Evolutionary conservation across 345 rosid genomes (phyloP), one percentile per base, ranked within the genome.

Genomic region (Trapa bicornis): DNA sequence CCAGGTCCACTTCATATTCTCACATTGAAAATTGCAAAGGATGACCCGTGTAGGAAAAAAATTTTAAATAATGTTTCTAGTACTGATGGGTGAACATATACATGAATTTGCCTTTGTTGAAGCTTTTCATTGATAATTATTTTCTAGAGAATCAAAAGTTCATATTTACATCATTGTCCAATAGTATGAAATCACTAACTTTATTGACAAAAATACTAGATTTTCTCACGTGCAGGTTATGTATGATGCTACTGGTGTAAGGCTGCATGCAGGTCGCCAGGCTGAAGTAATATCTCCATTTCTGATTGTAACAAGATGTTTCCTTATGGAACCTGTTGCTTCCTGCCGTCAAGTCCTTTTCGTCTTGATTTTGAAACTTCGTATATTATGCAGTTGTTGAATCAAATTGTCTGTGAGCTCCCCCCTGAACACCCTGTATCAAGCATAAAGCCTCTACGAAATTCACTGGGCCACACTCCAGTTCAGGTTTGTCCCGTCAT

Each of bases 241-340:
- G 87, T 86, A 83, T 74, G 91, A 86, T 80, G 91, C 91, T 68
- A 69, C 83, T 67, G 87, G 87, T 68, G 87, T 83, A 61, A 76
- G 86, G 68, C 84, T 86, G 72, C 91, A 86, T 76, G 85, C 91
- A 58, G 87, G 91, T 39, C 87, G 86, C 13, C 91, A 86, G 68
- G 91, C 87, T 72, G 86, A 86, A 69, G 91, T 86, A 75, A 78
- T 78, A 48, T 50, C 56, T 47, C 69, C 60, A 13, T 2, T n/a
- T 57, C 58, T 47, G 48, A 37, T 61, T 43, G 45, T 58, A 8
- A 54, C 60, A 37, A 22, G 29, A 37, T 29, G 54, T 16, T 45
- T 48, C 47, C 41, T 61, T 61, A 45, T 45, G 33, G 14, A n/a
- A 4, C 16, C 36, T 57, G 53, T 10, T 3, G 9, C 62, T 37